Evolutionary conservation across 2,329 filamentous ascomycete genomes (phyloP), one percentile per base, ranked within the genome.

Genomic region (Trichoderma harzianum): DNA sequence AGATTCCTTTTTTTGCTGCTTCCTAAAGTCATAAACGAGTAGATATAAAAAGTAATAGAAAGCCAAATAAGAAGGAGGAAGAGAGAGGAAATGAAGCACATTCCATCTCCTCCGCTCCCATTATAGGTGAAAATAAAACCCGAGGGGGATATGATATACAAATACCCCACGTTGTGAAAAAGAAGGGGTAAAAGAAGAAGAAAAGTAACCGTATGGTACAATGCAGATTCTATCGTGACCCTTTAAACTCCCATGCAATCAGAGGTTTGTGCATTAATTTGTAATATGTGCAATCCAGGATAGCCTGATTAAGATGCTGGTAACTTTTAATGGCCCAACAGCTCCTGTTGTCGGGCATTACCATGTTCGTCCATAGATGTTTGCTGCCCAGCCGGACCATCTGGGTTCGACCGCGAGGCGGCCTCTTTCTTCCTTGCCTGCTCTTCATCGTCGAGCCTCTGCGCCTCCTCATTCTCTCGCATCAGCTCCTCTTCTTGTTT

Each of bases 401-500:
- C 68, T 18, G 39, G 16, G 34, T 34, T 71, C 18, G 67, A 18
- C 36, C 60, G 58, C 18, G 68, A 63, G 72, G 72, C 77, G 8
- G 74, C 74, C 71, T 79, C 78, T 69, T 58, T 78, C 69, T 75
- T 74, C 26, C 78, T 80, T 61, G 82, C 84, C 73, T 73, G 72
- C 63, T 73, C 68, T 61, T 86, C 85, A 64, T 86, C 86, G 69
- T 86, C 86, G 26, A 87, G 79, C 71, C 86, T 80, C 75, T 87
- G 83, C 1, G 85, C 86, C 75, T 88, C 87, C 75, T 88, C 87
- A 73, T 88, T 87, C 78, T 88, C 86, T 55, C 83, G 81, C 77
- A 85, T 79, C 16, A 88, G 78, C 30, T 82, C 85, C 75, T 85
- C 83, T 75, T 87, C 86, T 77, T 88, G 85, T 73, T 86, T 84